Evolutionary conservation across 768 basidiomycete genomes (phyloP).

Genomic region (Naganishia vishniacii): DNA sequence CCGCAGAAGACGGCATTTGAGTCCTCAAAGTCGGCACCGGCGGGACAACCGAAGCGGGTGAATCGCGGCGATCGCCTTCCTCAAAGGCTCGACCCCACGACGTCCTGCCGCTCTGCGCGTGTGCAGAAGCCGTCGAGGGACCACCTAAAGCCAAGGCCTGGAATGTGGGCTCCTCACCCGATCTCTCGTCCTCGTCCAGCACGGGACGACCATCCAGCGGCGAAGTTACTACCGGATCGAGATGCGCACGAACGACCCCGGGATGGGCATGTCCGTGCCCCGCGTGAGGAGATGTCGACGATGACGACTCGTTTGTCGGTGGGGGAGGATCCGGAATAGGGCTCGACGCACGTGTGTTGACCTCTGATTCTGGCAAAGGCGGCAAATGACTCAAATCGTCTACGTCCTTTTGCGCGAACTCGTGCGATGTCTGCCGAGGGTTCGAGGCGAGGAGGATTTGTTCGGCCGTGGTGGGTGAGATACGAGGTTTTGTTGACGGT

Average conservation of each 20-base stretch:
- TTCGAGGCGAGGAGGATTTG: slow-evolving; percentile 14
- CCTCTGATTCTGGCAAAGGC: background rate
- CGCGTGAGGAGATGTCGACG: background rate
- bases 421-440: background rate
- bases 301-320: background rate
- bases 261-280: background rate
- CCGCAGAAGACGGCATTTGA: background rate
- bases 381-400: background rate
- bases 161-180: background rate
- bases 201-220: background rate
- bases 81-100: slow-evolving; percentile 27
- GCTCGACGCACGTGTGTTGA: background rate
- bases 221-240: background rate
- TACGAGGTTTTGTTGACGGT: background rate
- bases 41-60: too few species aligned
- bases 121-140: background rate
- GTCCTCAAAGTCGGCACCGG: too few species aligned
- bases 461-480: slow-evolving; percentile 6
- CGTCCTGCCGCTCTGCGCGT: background rate
- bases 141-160: background rate
- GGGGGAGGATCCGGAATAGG: background rate
- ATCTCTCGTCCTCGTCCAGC: too few species aligned
- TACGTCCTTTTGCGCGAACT: background rate
- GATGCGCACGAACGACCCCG: background rate
- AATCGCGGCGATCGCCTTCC: too few species aligned